A percentile compares a stretch with the other conserved stretches of the same genome.
phyloP scores from a whole-genome alignment of 352 stramenopile genomes.

The Globisporangium recalcitrans region DNA sequence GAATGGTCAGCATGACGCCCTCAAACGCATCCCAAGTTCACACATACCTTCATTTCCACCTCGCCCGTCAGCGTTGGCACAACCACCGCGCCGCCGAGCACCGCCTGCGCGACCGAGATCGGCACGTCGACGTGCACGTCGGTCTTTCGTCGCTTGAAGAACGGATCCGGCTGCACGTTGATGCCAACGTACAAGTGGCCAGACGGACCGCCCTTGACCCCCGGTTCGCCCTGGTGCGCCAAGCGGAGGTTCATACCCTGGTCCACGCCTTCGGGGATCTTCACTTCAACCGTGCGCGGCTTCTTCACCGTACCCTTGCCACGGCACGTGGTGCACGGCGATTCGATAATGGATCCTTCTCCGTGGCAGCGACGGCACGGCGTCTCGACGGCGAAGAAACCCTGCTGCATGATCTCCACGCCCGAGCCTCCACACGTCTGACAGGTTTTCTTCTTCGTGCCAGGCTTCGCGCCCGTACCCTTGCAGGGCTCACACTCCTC shows the following conservation, averaged over 20 bases:
- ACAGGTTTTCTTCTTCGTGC: constrained; percentile 78
- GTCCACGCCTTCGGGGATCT: constrained; percentile 94
- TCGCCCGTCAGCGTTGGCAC: constrained; percentile 96
- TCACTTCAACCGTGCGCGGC: constrained; percentile 89
- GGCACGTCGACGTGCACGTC: constrained; percentile 94
- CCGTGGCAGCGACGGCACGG: constrained; percentile 80
- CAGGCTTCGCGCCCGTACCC: constrained; percentile 76
- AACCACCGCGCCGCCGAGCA: constrained; percentile 92
- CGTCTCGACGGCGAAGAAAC: constrained; percentile 87
- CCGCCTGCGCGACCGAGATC: constrained; percentile 90
- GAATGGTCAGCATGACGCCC: neutral
- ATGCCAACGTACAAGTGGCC: constrained; percentile 95
- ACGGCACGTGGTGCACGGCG: constrained; percentile 70
- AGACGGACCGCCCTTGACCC: constrained; percentile 74
- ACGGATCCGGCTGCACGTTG: constrained; percentile 90
- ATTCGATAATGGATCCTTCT: constrained; percentile 80
- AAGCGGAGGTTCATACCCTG: constrained; percentile 95
- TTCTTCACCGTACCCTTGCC: constrained; percentile 86
- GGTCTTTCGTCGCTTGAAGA: constrained; percentile 94
- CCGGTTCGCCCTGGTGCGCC: constrained; percentile 88
- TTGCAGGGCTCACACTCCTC: constrained; percentile 77
- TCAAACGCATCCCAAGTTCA: neutral
- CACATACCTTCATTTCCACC: constrained; percentile 93
- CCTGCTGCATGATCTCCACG: constrained; percentile 84
- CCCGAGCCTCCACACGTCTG: constrained; percentile 76